Evolutionary conservation across 2,329 filamentous ascomycete species (phyloP).

Genomic region (Macroventuria anomochaeta): DNA sequence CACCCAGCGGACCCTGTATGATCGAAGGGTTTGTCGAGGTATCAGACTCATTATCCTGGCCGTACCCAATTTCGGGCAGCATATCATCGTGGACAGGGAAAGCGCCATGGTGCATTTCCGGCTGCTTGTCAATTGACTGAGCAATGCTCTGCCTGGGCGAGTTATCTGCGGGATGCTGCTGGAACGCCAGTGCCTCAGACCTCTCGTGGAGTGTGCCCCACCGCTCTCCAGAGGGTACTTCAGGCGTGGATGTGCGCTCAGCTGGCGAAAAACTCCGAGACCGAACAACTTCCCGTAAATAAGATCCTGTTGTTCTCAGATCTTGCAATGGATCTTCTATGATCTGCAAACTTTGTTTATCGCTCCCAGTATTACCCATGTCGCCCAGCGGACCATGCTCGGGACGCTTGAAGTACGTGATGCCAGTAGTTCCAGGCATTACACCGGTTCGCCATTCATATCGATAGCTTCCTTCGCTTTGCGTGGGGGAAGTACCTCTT

Average conservation of each 20-base stretch:
- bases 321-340: too few species aligned
- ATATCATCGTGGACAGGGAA: constrained; percentile 73
- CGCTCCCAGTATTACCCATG: too few species aligned
- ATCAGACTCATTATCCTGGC: constrained; percentile 65
- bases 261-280: too few species aligned
- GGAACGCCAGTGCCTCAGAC: constrained; percentile 46
- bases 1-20: constrained; percentile 74
- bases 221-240: constrained; percentile 40
- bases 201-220: constrained; percentile 51
- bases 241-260: constrained; percentile 26
- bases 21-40: constrained; percentile 85
- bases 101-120: constrained; percentile 72
- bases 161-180: constrained; percentile 42
- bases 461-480: too few species aligned
- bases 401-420: too few species aligned
- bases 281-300: too few species aligned
- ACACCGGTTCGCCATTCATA: too few species aligned
- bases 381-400: too few species aligned
- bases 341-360: too few species aligned
- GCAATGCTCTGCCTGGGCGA: constrained; percentile 64
- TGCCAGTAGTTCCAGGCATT: too few species aligned
- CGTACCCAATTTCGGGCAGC: constrained; percentile 78
- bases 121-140: constrained; percentile 53
- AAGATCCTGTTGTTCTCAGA: too few species aligned
- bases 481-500: too few species aligned